A percentile compares a stretch with the other conserved stretches of the same genome.
Conservation (phyloP, 129 eudicot species). For the Escallonia herrerae region DNA sequence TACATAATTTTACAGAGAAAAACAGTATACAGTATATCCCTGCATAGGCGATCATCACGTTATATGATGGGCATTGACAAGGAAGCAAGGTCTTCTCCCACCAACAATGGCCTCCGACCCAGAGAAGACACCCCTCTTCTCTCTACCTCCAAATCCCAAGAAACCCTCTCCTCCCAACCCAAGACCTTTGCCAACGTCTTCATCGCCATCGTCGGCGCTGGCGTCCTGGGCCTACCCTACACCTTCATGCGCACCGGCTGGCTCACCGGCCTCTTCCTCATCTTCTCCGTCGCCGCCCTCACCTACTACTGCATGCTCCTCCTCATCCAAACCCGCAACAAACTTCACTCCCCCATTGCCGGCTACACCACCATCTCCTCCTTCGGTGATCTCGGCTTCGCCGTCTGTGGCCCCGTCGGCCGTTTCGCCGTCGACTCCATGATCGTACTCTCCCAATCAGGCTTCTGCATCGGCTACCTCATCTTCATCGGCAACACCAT, state of each 20-base stretch:
- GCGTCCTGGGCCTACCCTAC: constrained; percentile 83
- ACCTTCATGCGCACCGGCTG: constrained; percentile 76
- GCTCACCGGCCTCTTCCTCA: constrained; percentile 44
- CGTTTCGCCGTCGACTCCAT: constrained; percentile 38
- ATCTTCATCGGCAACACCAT: constrained; percentile 55
- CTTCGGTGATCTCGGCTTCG: constrained; percentile 54
- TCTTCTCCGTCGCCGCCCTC: constrained; percentile 41
- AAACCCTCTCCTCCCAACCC: constrained; percentile 49
- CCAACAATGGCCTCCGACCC: constrained; percentile 5
- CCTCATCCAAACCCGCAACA: constrained; percentile 34
- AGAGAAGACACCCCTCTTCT: constrained; percentile 51
- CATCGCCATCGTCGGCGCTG: constrained; percentile 79
- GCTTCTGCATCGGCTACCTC: constrained; percentile 51
- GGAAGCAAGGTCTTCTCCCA: constrained; percentile 12
- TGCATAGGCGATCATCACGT: no score
- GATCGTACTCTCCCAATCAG: constrained; percentile 56
- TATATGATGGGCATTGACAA: neutral
- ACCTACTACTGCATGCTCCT: constrained; percentile 70
- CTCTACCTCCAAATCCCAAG: constrained; percentile 17
- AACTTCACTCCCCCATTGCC: constrained; percentile 34
- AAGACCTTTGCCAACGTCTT: constrained; percentile 80
- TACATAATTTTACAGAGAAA: no score
- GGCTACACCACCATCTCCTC: constrained; percentile 33
- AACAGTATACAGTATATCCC: no score
- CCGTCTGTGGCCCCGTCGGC: constrained; percentile 55